Conservation (phyloP, 2,329 filamentous ascomycete genomes). For the Penicillium sp. region DNA sequence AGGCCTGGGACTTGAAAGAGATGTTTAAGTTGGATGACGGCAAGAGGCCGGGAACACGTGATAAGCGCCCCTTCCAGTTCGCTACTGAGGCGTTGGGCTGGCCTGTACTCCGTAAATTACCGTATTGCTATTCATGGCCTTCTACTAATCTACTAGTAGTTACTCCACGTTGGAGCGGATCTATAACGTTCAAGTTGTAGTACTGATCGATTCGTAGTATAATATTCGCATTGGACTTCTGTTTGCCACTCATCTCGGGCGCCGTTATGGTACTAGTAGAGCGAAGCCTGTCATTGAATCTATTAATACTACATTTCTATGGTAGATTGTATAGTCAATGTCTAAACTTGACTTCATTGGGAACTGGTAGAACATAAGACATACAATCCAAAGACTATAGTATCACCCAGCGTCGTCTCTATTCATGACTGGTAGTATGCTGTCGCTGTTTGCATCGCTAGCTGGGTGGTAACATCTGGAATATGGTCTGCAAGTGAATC, state of each 20-base stretch:
- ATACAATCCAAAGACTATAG: background rate
- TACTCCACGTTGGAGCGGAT: background rate
- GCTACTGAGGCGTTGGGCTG: conserved; percentile 12
- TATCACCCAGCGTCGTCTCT: background rate
- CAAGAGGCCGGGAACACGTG: conserved; percentile 36
- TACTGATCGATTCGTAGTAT: background rate
- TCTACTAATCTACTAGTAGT: background rate
- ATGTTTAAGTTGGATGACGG: conserved; percentile 35
- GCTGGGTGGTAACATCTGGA: conserved; percentile 48
- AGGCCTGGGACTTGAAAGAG: conserved; percentile 22
- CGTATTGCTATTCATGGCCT: conserved; percentile 1
- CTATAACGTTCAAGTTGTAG: background rate
- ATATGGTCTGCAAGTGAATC: conserved; percentile 70
- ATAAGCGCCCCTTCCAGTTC: conserved; percentile 22
- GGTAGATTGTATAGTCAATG: background rate
- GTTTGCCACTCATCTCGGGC: background rate
- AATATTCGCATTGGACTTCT: background rate
- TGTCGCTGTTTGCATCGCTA: conserved; percentile 45
- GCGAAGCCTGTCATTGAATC: background rate
- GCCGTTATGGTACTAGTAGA: background rate
- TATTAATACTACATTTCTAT: background rate
- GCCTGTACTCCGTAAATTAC: conserved; percentile 13
- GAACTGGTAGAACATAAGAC: background rate
- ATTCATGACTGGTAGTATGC: conserved; percentile 47
- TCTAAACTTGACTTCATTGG: background rate